Conservation (phyloP, 176 grass and related monocot species). For the Carex littledalei region DNA sequence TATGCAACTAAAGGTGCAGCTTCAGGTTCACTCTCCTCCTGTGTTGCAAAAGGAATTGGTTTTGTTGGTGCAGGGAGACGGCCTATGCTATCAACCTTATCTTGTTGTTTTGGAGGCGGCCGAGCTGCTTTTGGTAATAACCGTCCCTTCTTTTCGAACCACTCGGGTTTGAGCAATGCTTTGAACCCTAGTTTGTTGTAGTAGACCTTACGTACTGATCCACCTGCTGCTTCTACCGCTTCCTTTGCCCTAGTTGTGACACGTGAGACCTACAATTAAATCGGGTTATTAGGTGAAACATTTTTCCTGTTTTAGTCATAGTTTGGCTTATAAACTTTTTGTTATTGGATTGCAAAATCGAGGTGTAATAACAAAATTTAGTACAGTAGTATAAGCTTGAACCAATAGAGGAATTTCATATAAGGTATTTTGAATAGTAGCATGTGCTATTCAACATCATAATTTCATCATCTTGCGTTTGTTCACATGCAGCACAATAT, state of each 20-base stretch:
- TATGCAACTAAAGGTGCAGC: not conserved
- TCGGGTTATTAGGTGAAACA: not conserved
- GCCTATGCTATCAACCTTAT: conserved; percentile 75
- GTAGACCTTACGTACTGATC: conserved; percentile 76
- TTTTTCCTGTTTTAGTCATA: not conserved
- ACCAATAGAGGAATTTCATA: not conserved
- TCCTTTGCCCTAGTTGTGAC: conserved; percentile 73
- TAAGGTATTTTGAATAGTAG: not conserved
- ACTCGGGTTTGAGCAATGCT: conserved; percentile 81
- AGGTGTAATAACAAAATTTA: not conserved
- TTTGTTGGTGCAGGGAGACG: conserved; percentile 74
- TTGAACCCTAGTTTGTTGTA: conserved; percentile 88
- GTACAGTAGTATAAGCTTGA: not conserved
- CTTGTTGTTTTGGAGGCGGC: conserved; percentile 79
- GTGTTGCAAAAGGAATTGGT: conserved; percentile 57
- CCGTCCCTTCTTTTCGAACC: conserved; percentile 92
- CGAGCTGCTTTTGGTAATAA: conserved; percentile 68
- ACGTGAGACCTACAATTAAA: conserved; percentile 39
- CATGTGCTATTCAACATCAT: not conserved
- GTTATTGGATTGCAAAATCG: not conserved
- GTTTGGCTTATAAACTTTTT: not conserved
- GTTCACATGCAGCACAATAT: not conserved
- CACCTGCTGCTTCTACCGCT: conserved; percentile 73
- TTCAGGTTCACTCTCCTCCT: conserved; percentile 52
- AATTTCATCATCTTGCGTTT: not conserved